phyloP scores from a whole-genome alignment of 2,329 filamentous ascomycete genomes.

The Arthroderma sp. region DNA sequence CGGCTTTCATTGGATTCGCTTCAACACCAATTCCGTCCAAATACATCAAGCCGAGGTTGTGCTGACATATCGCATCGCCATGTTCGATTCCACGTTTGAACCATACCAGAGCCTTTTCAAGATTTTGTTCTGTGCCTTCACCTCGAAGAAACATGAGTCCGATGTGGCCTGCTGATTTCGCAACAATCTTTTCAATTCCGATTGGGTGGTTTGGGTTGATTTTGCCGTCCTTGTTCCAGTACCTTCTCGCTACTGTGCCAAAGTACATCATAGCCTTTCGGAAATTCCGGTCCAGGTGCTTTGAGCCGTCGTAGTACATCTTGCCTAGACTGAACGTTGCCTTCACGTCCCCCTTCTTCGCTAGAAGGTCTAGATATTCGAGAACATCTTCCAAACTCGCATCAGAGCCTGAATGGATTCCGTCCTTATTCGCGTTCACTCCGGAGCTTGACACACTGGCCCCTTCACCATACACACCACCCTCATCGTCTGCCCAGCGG shows the following conservation, averaged over 20 bases:
- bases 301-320: slow-evolving; percentile 76
- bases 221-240: slow-evolving; percentile 72
- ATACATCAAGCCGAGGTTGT: slow-evolving; percentile 71
- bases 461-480: slow-evolving; percentile 89
- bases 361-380: slow-evolving; percentile 83
- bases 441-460: slow-evolving; percentile 84
- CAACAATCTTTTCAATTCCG: slow-evolving; percentile 62
- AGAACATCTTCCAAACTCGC: slow-evolving; percentile 85
- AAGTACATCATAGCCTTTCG: slow-evolving; percentile 68
- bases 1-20: slow-evolving; percentile 57
- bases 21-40: slow-evolving; percentile 62
- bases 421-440: slow-evolving; percentile 60
- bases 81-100: slow-evolving; percentile 65
- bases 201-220: slow-evolving; percentile 55
- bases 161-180: slow-evolving; percentile 74
- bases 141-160: slow-evolving; percentile 83
- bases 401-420: slow-evolving; percentile 65
- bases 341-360: slow-evolving; percentile 76
- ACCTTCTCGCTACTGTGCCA: slow-evolving; percentile 60
- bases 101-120: slow-evolving; percentile 63
- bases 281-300: slow-evolving; percentile 60
- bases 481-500: slow-evolving; percentile 76
- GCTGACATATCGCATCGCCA: slow-evolving; percentile 71
- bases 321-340: slow-evolving; percentile 76
- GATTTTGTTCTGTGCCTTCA: slow-evolving; percentile 70